Base-by-base conservation (phyloP, 1,284 basidiomycete genomes). In the Kwoniella shivajii region DNA sequence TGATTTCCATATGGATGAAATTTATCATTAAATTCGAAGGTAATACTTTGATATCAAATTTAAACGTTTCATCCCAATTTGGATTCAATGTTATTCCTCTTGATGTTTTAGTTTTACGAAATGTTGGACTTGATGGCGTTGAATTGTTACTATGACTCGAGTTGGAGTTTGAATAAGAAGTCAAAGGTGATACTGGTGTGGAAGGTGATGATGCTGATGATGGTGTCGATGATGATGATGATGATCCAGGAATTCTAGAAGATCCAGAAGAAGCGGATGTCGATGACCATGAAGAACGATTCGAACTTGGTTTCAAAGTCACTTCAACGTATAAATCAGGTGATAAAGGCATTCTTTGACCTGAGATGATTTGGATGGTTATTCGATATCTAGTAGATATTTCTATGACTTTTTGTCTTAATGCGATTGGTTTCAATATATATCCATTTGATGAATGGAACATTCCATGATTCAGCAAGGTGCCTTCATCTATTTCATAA, bases 381-480 rank as follows among this genome's bases (percentile, higher is more conserved):
- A 73, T 53, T 53, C 64, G 65, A 63, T 76, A 86, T 44, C 81
- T 81, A 31, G 79, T 68, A 2, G 88, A 75, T 2, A 84, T 75
- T 27, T 87, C 84, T 66, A 88, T 85, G 60, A 86, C 83, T 45
- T 84, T 83, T 33, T 80, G 77, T 13, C 92, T 84, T 18, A 99
- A 82, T 0, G 88, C 86, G 3, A 81, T 80, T 1, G 95, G 96
- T 74, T 98, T 98, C 42, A 97, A 83, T 5, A 98, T 88, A 71
- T 92, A 98, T 1, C 96, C 95, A 11, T 85, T 84, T 16, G 86
- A 83, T 4, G 88, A 89, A 65, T 94, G 93, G 75, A 99, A 99
- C 89, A 99, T 90, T 9, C 93, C 90, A 66, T 90, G 86, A 69
- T 97, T 98, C 72, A 96, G 88, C 81, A 89, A 88, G 69, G 89